Conservation (phyloP, 495 filamentous ascomycete genomes). For the Penicillium silybi region DNA sequence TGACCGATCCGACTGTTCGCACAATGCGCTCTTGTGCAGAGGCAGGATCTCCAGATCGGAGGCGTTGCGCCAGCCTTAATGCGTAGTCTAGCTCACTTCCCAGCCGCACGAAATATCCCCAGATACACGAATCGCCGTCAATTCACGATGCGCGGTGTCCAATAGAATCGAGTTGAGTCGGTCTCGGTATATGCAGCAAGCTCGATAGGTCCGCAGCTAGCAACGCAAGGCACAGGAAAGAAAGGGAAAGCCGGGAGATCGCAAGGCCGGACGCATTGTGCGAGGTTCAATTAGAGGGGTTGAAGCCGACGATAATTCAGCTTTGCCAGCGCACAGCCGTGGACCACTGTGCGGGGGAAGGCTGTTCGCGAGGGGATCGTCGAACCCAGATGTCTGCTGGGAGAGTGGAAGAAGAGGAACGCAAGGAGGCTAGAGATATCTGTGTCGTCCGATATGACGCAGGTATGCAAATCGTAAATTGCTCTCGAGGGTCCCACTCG, state of each 20-base stretch:
- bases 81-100: neutral
- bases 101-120: neutral
- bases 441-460: neutral
- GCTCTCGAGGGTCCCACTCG: neutral
- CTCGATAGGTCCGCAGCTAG: slow-evolving; percentile 12
- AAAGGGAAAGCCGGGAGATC: slow-evolving; percentile 20
- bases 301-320: neutral
- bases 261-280: slow-evolving; percentile 36
- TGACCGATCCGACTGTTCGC: neutral
- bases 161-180: neutral
- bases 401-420: neutral
- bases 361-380: neutral
- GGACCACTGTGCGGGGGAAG: neutral
- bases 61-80: neutral
- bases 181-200: neutral
- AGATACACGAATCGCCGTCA: neutral
- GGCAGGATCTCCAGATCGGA: neutral
- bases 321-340: slow-evolving; percentile 20
- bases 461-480: neutral
- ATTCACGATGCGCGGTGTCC: neutral
- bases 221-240: slow-evolving; percentile 28
- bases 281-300: neutral
- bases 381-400: neutral
- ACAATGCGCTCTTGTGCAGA: neutral
- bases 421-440: slow-evolving; percentile 3